phyloP scores from a whole-genome alignment of 2,329 filamentous ascomycete species.

The Scopulariopsis brevicaulis region DNA sequence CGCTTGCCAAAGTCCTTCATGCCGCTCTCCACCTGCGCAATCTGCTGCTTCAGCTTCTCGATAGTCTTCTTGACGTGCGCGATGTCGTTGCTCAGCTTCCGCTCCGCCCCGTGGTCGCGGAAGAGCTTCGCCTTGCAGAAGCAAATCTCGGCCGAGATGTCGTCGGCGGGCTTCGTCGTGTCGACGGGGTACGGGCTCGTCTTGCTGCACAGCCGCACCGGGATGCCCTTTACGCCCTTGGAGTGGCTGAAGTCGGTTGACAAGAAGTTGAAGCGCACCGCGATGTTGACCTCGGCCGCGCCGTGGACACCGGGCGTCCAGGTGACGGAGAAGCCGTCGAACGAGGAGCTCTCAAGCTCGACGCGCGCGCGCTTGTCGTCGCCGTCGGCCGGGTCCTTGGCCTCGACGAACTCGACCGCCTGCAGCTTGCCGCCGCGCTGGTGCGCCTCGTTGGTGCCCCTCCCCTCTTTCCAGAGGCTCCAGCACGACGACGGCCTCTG shows the following conservation, averaged over 20 bases:
- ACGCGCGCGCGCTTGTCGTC: constrained; percentile 57
- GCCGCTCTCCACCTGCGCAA: constrained; percentile 62
- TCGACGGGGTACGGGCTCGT: constrained; percentile 55
- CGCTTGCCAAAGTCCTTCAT: constrained; percentile 57
- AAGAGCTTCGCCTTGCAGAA: constrained; percentile 98
- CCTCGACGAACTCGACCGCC: constrained; percentile 85
- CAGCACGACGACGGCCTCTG: constrained; percentile 73
- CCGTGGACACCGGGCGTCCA: constrained; percentile 70
- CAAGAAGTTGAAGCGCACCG: constrained; percentile 94
- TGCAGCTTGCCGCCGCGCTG: constrained; percentile 86
- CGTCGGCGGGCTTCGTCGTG: constrained; percentile 33
- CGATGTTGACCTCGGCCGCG: constrained; percentile 67
- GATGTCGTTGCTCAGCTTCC: constrained; percentile 89
- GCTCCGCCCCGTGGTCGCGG: constrained; percentile 87
- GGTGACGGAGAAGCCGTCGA: constrained; percentile 85
- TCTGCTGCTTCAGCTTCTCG: constrained; percentile 91
- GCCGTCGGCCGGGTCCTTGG: constrained; percentile 44
- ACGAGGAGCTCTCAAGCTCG: constrained; percentile 66
- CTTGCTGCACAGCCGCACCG: constrained; percentile 85
- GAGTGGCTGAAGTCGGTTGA: constrained; percentile 98
- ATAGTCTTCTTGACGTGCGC: constrained; percentile 94
- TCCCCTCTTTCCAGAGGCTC: constrained; percentile 89
- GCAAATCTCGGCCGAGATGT: constrained; percentile 57
- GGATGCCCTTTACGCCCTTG: constrained; percentile 96
- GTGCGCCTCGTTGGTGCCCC: constrained; percentile 91